These are phyloP conservation scores for Fusarium armeniacum DNA, from an alignment of 2,329 filamentous ascomycete genomes.

Conservation along the genomic window DNA sequence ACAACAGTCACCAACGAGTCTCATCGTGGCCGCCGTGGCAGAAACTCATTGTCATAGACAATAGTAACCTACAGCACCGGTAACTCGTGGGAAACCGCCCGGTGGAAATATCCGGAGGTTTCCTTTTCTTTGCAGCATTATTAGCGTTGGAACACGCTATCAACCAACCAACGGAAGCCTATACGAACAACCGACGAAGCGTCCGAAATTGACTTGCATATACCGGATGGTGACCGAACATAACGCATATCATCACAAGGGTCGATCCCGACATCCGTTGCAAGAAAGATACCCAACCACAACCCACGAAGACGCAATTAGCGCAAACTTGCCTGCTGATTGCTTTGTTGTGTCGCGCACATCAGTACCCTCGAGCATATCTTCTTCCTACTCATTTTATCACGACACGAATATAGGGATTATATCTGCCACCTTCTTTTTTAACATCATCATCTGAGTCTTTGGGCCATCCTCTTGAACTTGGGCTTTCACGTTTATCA, in stretches of 20 bases:
- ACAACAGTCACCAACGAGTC: slow-evolving; percentile 37
- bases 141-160: slow-evolving; percentile 7
- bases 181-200: not conserved
- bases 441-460: not conserved
- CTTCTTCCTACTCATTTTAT: not conserved
- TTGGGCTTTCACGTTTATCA: slow-evolving; percentile 1
- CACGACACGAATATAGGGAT: not conserved
- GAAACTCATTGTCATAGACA: slow-evolving; percentile 27
- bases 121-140: not conserved
- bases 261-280: not conserved
- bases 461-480: not conserved
- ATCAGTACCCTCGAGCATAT: not conserved
- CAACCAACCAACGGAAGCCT: not conserved
- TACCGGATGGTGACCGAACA: not conserved
- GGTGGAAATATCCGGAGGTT: not conserved
- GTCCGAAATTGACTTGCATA: not conserved
- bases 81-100: not conserved
- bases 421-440: not conserved
- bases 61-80: not conserved
- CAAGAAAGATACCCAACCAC: not conserved
- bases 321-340: not conserved
- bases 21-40: slow-evolving; percentile 27
- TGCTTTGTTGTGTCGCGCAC: not conserved
- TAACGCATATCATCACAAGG: not conserved
- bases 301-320: not conserved